Evolutionary conservation across 164 flowering plant genomes (phyloP).

Genomic region (Annona squamosa): DNA sequence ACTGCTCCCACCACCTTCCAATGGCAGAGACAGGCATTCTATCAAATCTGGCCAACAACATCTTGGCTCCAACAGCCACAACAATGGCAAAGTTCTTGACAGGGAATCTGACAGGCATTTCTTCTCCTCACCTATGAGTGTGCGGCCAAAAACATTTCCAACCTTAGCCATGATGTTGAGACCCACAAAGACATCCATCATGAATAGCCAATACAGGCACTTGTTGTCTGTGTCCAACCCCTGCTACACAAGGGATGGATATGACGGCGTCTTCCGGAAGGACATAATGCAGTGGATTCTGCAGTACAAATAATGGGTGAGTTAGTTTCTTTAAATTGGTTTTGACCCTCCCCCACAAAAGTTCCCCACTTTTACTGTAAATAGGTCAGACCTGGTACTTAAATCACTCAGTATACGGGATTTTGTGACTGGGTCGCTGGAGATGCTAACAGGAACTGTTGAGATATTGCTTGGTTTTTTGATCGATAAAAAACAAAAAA

Average conservation of each 20-base stretch:
- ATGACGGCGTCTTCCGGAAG: conserved; percentile 43
- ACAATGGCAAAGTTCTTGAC: conserved; percentile 10
- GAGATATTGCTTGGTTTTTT: too few relatives aligned
- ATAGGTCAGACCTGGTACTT: not conserved
- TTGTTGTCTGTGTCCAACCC: conserved; percentile 15
- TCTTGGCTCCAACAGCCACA: conserved; percentile 16
- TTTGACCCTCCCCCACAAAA: not conserved
- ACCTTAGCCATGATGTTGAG: conserved; percentile 43
- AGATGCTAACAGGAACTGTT: too few relatives aligned
- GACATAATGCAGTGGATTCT: conserved; percentile 75
- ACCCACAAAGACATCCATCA: conserved; percentile 31
- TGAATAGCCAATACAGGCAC: conserved; percentile 43
- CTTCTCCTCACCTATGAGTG: conserved; percentile 28
- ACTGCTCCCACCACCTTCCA: conserved; percentile 11
- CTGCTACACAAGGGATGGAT: conserved; percentile 17
- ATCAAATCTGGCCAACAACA: conserved; percentile 22
- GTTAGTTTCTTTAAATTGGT: not conserved
- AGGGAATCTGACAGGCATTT: conserved; percentile 34
- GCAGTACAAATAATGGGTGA: conserved; percentile 16
- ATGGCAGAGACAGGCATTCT: conserved; percentile 23
- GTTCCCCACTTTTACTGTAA: not conserved
- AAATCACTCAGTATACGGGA: too few relatives aligned
- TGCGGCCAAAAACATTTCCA: conserved; percentile 41
- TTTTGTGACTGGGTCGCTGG: too few relatives aligned
- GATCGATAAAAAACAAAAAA: too few relatives aligned